Percentiles rank a stretch among this genome's conserved stretches.
Conservation (phyloP, 768 basidiomycete genomes). For the Psilocybe subaeruginosa region DNA sequence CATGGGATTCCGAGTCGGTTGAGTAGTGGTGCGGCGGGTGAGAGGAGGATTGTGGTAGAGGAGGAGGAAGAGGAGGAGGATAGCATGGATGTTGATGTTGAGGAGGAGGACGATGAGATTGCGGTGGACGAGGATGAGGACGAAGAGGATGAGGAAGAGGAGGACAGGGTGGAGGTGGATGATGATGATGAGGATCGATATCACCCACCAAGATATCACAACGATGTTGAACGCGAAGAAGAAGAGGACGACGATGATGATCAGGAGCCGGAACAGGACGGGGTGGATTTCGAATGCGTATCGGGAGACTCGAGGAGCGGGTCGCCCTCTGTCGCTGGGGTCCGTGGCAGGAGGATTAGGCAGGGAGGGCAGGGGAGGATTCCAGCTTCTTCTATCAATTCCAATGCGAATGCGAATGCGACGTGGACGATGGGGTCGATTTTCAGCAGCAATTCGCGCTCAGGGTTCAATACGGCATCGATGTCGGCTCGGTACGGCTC, state of each 20-base stretch:
- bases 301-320: background rate
- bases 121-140: slow-evolving; percentile 16
- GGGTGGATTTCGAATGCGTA: background rate
- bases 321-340: background rate
- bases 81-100: slow-evolving; percentile 7
- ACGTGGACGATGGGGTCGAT: background rate
- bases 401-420: background rate
- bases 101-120: slow-evolving; percentile 19
- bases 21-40: background rate
- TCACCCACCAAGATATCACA: too few species aligned
- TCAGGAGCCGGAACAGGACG: too few species aligned
- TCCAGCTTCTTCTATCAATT: too few species aligned
- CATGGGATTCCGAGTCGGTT: slow-evolving; percentile 46
- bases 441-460: too few species aligned
- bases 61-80: slow-evolving; percentile 16
- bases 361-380: background rate
- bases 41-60: slow-evolving; percentile 13
- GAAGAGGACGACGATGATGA: slow-evolving; percentile 9
- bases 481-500: too few species aligned
- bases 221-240: slow-evolving; percentile 29
- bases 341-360: background rate
- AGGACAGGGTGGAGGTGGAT: slow-evolving; percentile 4
- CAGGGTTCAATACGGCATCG: too few species aligned
- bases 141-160: slow-evolving; percentile 12
- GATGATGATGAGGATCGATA: slow-evolving; percentile 21